A percentile compares a stretch with the other conserved stretches of the same genome.
phyloP scores from a whole-genome alignment of 176 grass and related monocot genomes.

The Luzula sylvatica region DNA sequence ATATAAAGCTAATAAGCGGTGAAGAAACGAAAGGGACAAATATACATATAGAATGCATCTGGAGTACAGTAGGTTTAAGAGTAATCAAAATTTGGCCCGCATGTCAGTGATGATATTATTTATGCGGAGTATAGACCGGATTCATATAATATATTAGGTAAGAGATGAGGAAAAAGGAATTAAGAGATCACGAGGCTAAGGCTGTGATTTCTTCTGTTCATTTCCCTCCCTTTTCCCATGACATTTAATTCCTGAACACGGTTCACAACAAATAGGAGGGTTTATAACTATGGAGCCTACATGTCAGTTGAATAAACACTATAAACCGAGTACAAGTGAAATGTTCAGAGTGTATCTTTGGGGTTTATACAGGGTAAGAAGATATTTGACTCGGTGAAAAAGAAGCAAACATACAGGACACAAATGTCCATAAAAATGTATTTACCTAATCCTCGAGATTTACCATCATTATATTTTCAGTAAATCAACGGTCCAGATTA shows the following conservation, averaged over 20 bases:
- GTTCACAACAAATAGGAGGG: neutral
- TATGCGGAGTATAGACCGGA: neutral
- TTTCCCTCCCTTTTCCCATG: slow-evolving; percentile 7
- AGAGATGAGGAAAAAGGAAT: neutral
- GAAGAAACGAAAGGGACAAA: neutral
- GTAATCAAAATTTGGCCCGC: neutral
- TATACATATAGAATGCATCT: neutral
- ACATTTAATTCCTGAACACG: neutral
- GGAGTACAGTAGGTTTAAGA: neutral
- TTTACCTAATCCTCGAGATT: slow-evolving; percentile 11
- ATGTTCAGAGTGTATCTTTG: neutral
- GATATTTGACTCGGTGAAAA: slow-evolving; percentile 9
- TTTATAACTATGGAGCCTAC: neutral
- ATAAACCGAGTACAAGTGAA: neutral
- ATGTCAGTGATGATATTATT: neutral
- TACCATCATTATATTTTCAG: neutral
- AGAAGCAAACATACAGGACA: slow-evolving; percentile 7
- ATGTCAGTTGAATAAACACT: neutral
- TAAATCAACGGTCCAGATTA: neutral
- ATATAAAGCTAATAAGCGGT: too few relatives aligned
- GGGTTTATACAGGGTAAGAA: slow-evolving; percentile 6
- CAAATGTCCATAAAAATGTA: neutral
- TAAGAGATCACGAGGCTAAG: slow-evolving; percentile 14
- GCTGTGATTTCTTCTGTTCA: slow-evolving; percentile 1
- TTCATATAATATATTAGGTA: neutral